Base-by-base conservation (phyloP, 257 asterid genomes). In the Nyctanthes arbortristis region DNA sequence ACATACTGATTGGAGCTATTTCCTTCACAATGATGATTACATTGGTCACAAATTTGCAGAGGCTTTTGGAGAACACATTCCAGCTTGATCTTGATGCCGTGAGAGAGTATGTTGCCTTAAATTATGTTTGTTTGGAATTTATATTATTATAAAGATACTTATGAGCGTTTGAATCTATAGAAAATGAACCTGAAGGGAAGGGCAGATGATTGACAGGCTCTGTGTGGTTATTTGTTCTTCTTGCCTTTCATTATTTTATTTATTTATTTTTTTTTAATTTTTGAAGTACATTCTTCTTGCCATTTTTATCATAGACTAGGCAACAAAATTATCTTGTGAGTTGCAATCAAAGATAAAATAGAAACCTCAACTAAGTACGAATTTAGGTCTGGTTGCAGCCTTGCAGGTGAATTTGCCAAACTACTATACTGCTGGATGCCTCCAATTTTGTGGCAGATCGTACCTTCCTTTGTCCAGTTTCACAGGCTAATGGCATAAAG, bases 41-140 rank as follows among this genome's bases (percentile, higher is more conserved):
- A 68, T 33, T 36, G 75, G 61, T 65, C 35, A 54, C 30, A 66
- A 62, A 70, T 40, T 57, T 72, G 68, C 95, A 92, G 98, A 90
- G 98, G 87, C 98, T 90, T 40, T 71, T 92, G 34, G 98, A 92
- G 79, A 92, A 82, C 72, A 90, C 97, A 25, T 92, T 93, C 82
- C 86, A 76, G 81, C 93, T 87, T 30, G 98, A 93, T 80, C 81
- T 90, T 75, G 87, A 84, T 74, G 96, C 98, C 24, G 73, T 83
- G 78, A 84, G 97, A 84, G 97, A 93, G 98, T 93, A 79, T 84
- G 94, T 69, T 74, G 33, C 57, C 69, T 60, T 57, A 10, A 57
- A 25, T 54, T 45, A n/a, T n/a, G 20, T 37, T 39, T 10, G 35
- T 37, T 36, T 35, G 34, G 70, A 39, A 61, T n/a, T 1, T 27